Base-by-base conservation (phyloP, 805 yeast genomes). In the Cyberlindnera americana region DNA sequence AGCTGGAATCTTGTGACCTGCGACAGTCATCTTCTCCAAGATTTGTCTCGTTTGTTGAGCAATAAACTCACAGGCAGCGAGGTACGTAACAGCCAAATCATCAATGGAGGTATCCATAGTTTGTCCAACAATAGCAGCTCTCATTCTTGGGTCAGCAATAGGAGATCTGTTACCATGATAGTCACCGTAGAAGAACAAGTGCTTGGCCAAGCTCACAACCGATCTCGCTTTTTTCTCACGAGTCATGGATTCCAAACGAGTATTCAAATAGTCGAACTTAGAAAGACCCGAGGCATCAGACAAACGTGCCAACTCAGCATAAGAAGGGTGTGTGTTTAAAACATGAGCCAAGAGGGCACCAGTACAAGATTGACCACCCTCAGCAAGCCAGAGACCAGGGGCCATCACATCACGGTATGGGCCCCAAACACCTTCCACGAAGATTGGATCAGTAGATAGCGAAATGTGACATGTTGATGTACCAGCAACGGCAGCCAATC, bases 281-380 rank as follows among this genome's bases (percentile, higher is more conserved):
- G 91, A 83, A 24, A 80, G 66, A 38, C 77, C 77, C 1, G 87
- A 76, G 16, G 80, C 77, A 48, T 78, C 85, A 0, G 96, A 79
- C 25, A 77, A 64, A 44, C 72, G 74, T 12, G 78, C 74, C 38
- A 91, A 72, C 56, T 86, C 88, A 3, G 77, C 67, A 51, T 80
- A 79, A 0, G 98, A 95, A 0, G 97, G 96, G 59, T 93, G 98
- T 9, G 86, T 82, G 11, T 86, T 72, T 46, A 93, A 64, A 13
- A 91, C 91, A 61, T 87, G 95, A 2, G 93, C 91, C 48, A 93
- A 72, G 28, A 93, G 73, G 22, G 95, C 96, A 52, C 99, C 99
- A 2, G 99, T 93, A 59, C 96, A 85, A 13, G 95, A 83, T 63
- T 93, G 99, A n/a, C 99, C 99, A 58, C 99, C 99, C 65, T 93